These are phyloP conservation scores for Polychaeton citri DNA, from an alignment of 2,329 filamentous ascomycete genomes.

Conservation along the genomic window DNA sequence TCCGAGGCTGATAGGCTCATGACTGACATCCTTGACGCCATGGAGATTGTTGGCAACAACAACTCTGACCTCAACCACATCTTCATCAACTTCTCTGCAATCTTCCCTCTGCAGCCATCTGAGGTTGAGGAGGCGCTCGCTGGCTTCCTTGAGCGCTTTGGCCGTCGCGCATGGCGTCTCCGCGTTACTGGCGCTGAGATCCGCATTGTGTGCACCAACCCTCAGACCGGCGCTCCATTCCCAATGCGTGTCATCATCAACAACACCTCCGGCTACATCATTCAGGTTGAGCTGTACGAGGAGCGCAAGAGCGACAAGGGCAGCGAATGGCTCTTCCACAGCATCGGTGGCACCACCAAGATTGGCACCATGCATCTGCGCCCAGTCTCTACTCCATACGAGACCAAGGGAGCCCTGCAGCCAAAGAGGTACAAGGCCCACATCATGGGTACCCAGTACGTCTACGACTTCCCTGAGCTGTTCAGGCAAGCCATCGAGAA, in stretches of 20 bases:
- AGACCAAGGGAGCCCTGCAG: constrained; percentile 96
- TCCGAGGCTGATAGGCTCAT: constrained; percentile 93
- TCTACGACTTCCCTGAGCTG: constrained; percentile 98
- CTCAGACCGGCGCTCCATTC: constrained; percentile 67
- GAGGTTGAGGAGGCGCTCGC: constrained; percentile 89
- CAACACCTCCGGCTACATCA: constrained; percentile 96
- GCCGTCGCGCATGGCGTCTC: constrained; percentile 85
- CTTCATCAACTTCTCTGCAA: constrained; percentile 98
- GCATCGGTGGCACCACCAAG: constrained; percentile 88
- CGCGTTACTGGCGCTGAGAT: constrained; percentile 97
- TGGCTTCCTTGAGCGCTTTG: constrained; percentile 93
- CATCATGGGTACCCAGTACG: constrained; percentile 97
- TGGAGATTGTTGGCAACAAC: constrained; percentile 98
- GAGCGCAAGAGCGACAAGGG: constrained; percentile 97
- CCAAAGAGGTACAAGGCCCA: constrained; percentile 99
- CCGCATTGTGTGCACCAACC: constrained; percentile 93
- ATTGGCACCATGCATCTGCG: constrained; percentile 91
- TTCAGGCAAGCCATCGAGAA: constrained; percentile 98
- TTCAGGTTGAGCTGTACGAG: constrained; percentile 93
- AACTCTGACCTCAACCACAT: constrained; percentile 99
- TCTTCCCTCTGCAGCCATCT: constrained; percentile 79
- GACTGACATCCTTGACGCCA: constrained; percentile 92
- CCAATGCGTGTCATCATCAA: constrained; percentile 92
- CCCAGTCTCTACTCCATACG: constrained; percentile 81
- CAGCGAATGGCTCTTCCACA: constrained; percentile 91